phyloP scores from a whole-genome alignment of 1,139 yeast genomes.

The Casaregolazyma suthepensis region DNA sequence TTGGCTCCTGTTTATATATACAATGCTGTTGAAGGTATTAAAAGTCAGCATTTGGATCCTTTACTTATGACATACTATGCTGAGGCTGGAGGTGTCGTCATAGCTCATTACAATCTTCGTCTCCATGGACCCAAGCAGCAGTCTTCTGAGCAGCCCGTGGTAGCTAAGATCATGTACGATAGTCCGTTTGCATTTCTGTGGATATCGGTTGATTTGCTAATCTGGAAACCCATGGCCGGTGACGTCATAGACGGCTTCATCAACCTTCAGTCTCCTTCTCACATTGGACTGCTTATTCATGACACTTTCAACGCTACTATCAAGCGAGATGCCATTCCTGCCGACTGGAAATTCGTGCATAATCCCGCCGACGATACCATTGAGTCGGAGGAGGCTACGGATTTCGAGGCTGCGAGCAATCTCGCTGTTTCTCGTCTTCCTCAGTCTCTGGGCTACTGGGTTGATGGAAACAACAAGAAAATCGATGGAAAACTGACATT shows the following conservation, averaged over 20 bases:
- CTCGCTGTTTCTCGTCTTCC: slow-evolving; percentile 26
- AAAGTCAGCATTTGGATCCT: slow-evolving; percentile 84
- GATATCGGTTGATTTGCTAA: slow-evolving; percentile 75
- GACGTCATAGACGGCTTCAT: slow-evolving; percentile 80
- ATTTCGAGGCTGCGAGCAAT: slow-evolving; percentile 18
- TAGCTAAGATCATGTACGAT: slow-evolving; percentile 68
- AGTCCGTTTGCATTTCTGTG: slow-evolving; percentile 87
- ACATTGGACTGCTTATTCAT: slow-evolving; percentile 81
- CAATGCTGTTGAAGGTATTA: slow-evolving; percentile 70
- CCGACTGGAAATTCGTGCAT: slow-evolving; percentile 75
- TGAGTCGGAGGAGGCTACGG: slow-evolving; percentile 23
- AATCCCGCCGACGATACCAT: slow-evolving; percentile 56
- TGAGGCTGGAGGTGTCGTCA: slow-evolving; percentile 72
- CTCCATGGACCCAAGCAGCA: slow-evolving; percentile 37
- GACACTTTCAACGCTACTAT: slow-evolving; percentile 95
- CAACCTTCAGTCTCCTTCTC: slow-evolving; percentile 92
- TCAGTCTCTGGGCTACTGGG: slow-evolving; percentile 79
- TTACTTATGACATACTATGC: slow-evolving; percentile 76
- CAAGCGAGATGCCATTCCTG: slow-evolving; percentile 76
- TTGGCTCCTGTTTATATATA: slow-evolving; percentile 73
- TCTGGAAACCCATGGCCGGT: slow-evolving; percentile 86
- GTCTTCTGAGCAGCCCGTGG: slow-evolving; percentile 28
- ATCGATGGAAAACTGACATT: slow-evolving; percentile 79
- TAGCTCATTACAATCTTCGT: slow-evolving; percentile 65
- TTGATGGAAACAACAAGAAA: slow-evolving; percentile 61